phyloP scores from a whole-genome alignment of 75 land plant species.

The Selaginella moellendorffii region DNA sequence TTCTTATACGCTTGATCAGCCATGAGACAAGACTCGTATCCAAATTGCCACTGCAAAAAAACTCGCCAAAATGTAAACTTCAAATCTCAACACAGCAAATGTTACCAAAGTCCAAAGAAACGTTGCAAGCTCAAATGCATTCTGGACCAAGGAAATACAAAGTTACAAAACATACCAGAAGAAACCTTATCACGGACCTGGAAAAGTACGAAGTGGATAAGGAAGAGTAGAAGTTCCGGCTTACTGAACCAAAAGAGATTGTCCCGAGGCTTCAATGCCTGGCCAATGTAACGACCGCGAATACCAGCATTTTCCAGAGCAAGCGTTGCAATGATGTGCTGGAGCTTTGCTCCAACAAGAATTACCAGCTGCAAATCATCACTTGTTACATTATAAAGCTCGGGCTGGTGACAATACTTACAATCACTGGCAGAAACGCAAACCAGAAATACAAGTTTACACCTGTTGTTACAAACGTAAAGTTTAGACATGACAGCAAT shows the following conservation, averaged over 20 bases:
- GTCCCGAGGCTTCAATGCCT: conserved; percentile 3
- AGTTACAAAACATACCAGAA: no score
- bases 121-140: conserved; percentile 91
- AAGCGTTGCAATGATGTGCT: conserved; percentile 5
- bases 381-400: background rate
- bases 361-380: conserved; percentile 1
- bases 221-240: background rate
- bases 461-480: background rate
- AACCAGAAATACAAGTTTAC: background rate
- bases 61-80: background rate
- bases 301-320: conserved; percentile 1
- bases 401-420: no score
- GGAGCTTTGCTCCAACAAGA: conserved; percentile 6
- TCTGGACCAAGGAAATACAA: conserved; percentile 35
- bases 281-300: background rate
- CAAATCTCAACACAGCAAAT: no score
- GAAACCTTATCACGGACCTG: conserved; percentile 6
- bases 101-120: conserved; percentile 94
- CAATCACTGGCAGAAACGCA: background rate
- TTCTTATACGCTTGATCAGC: background rate
- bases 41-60: conserved; percentile 17
- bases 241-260: background rate
- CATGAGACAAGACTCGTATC: conserved; percentile 7
- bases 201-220: background rate
- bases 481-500: background rate